Conservation (phyloP, 225 moss, liverwort and hornwort species). For the Bryum argenteum region DNA sequence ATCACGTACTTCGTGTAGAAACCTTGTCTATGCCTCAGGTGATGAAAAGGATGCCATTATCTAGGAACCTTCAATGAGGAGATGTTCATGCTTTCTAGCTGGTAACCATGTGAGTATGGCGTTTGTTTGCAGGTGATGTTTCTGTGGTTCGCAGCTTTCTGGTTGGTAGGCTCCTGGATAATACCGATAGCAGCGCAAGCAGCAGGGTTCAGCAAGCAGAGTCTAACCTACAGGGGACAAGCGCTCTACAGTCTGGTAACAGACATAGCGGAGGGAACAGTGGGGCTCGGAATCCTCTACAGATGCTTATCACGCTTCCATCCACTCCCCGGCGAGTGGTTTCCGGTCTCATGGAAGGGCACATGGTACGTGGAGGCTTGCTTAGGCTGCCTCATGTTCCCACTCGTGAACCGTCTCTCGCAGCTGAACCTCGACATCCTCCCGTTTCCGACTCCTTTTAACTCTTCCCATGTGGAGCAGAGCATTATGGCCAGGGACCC, state of each 20-base stretch:
- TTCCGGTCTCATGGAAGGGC: constrained; percentile 79
- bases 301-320: constrained; percentile 78
- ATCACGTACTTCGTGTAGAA: neutral
- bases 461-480: constrained; percentile 78
- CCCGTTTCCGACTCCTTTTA: constrained; percentile 72
- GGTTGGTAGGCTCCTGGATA: constrained; percentile 98
- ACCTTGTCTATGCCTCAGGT: neutral
- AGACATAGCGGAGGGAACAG: constrained; percentile 91
- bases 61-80: neutral
- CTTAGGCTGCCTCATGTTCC: constrained; percentile 88
- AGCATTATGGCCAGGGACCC: constrained; percentile 95
- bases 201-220: constrained; percentile 83
- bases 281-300: constrained; percentile 81
- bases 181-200: constrained; percentile 83
- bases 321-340: constrained; percentile 90
- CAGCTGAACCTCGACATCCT: constrained; percentile 86
- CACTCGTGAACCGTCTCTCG: constrained; percentile 84
- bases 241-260: constrained; percentile 94
- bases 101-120: neutral
- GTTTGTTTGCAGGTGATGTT: constrained; percentile 77
- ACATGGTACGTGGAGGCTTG: constrained; percentile 85
- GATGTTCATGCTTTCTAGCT: neutral
- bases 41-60: neutral
- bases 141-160: constrained; percentile 96
- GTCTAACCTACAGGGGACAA: constrained; percentile 85